Percentiles rank a stretch among this genome's conserved stretches.
Conservation (phyloP, 495 filamentous ascomycete species). For the Acidomyces sp. region DNA sequence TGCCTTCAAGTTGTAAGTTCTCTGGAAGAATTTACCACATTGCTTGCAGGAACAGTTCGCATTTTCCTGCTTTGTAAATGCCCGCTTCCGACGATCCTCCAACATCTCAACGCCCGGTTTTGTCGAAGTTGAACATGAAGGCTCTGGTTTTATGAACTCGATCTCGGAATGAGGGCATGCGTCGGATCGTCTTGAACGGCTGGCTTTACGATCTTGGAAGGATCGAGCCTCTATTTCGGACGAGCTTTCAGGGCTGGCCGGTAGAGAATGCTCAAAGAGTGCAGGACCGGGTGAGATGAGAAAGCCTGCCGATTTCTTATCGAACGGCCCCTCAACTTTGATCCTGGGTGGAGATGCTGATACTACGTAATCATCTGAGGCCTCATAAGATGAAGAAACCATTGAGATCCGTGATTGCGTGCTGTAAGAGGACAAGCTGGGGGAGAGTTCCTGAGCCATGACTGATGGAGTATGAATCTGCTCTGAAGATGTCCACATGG, state of each 20-base stretch:
- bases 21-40: conserved; percentile 70
- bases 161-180: no score
- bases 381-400: conserved; percentile 5
- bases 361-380: conserved; percentile 1
- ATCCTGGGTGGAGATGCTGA: conserved; percentile 1
- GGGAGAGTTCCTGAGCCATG: conserved; percentile 1
- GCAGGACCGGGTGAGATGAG: neutral
- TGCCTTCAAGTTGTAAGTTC: conserved; percentile 81
- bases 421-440: conserved; percentile 8
- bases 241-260: neutral
- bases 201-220: neutral
- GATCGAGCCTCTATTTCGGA: neutral
- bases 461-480: neutral
- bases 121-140: no score
- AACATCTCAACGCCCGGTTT: neutral
- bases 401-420: neutral
- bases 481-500: neutral
- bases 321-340: conserved; percentile 11
- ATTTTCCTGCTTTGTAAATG: conserved; percentile 36
- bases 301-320: neutral
- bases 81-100: conserved; percentile 6
- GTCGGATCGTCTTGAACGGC: no score
- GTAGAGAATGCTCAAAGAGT: neutral
- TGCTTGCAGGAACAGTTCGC: conserved; percentile 63
- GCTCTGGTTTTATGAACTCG: no score